Base-by-base conservation (phyloP, 2,329 filamentous ascomycete species). In the Paecilomyces variotii region DNA sequence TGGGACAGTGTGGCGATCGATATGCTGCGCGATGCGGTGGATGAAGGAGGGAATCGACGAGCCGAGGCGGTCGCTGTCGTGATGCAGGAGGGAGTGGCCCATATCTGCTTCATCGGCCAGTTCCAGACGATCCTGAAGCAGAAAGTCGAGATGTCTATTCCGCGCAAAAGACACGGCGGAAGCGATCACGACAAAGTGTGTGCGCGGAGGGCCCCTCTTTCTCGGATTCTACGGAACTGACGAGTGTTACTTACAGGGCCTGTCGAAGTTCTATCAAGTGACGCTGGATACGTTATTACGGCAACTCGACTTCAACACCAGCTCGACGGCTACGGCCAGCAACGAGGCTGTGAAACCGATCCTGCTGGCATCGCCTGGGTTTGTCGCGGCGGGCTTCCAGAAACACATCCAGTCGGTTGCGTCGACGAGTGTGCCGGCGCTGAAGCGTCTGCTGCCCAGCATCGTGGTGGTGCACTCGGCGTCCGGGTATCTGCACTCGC, bases 1-100 rank as follows among this genome's bases (percentile, higher is more conserved):
- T 99, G 94, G 94, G 94, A 99, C 74, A 92, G 88, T 64, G 86
- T 99, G 10, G 90, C 92, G 2, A 78, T 88, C 54, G 86, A 89
- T 60, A 87, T 89, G 53, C 82, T 99, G 10, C 80, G 84, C 58
- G 90, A 96, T 71, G 88, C 91, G 0, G 82, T 93, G 12, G 87
- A 90, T 66, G 85, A 89, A 65, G 66, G 74, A 1, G 74, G 74
- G 3, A 87, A 90, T 63, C 87, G 87, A 68, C 86, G 89, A 61
- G 91, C 91, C 0, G 88, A 93, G 61, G 82, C 96, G 19, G 90
- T 91, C 57, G 93, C 94, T 0, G 87, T 97, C 0, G 89, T 97
- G 26, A 93, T 99, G 88, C 90, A 96, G 67, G 93, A 97, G 63
- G 79, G 77, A 0, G 56, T 81, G 10, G 78, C 78, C 3, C 78